Base-by-base conservation (phyloP, 2,329 filamentous ascomycete genomes). In the Emydomyces testavorans region DNA sequence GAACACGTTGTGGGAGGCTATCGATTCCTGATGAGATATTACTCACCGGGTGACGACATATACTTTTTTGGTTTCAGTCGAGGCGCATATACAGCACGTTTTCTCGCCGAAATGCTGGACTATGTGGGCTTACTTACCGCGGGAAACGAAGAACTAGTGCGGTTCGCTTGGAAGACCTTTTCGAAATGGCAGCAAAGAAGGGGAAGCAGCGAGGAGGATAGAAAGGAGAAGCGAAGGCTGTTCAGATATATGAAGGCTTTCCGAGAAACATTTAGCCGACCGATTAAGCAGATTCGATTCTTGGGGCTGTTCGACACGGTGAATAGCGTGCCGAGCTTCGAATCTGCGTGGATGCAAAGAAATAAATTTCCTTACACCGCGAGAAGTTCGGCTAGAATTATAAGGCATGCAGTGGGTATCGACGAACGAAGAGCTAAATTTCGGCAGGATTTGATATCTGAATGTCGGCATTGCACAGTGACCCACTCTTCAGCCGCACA, bases 11-110 rank as follows among this genome's bases (percentile, higher is more conserved):
- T 75, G 44, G 71, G 67, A 2, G 74, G 73, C 0, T 77, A 77
- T 51, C 62, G 68, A 2, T 77, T 77, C 47, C 56, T 77, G n/a
- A 77, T 77, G 74, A 67, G 71, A 6, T 74, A 73, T 54, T 76
- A 76, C 48, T 60, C 66, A 20, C 56, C 71, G 58, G 70, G 66
- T 0, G 72, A 73, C 52, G 68, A 70, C 39, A 74, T 77, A 26
- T 77, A 75, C 53, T 70, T 76, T 54, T 75, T 76, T 46, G 73
- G 74, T n/a, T 76, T 76, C 55, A 71, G 67, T 11, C 68, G 73
- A 21, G 73, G 73, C 1, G 72, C 73, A 11, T 75, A 71, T 54
- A 74, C 70, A 1, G 73, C 73, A 11, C 70, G 69, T 20, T 74
- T 76, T 54, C 65, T 76, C 1, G 70, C 73, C 0, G 66, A 71